Evolutionary conservation across 1,284 basidiomycete genomes (phyloP), one percentile per base, ranked within the genome.

Genomic region (Trichosporon sp.): DNA sequence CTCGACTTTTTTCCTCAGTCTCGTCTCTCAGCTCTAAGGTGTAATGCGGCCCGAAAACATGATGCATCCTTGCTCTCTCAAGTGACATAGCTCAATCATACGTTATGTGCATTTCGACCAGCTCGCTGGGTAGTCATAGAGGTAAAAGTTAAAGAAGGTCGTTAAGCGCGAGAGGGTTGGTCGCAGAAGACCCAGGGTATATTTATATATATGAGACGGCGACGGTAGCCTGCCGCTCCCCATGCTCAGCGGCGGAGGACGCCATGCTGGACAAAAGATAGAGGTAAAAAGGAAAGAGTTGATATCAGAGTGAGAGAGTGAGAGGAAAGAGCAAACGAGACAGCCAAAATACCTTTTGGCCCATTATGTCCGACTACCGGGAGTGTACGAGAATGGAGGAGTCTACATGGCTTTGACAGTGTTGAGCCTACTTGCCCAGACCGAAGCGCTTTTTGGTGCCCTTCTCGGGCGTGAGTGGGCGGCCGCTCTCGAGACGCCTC

Each of bases 401-500:
- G 56, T 60, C 56, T 60, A 60, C 56, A 31, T 18, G 64, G 29
- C 21, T 51, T 21, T 35, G 38, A 44, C 38, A 21, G 12, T 47
- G 47, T 9, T 21, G 34, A 32, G 65, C n/a, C 66, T 77, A 80
- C 71, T 80, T 81, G 74, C 81, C 81, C 51, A 82, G 75, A 68
- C 81, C 81, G 74, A 82, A 82, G 67, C 81, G 77, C 76, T 82
- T 82, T 75, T 80, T 80, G 73, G 81, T 83, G 56, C 80, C 82
- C 88, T 96, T 96, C 85, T 98, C 95, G 38, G 95, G 96, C 62
- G 95, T 98, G 81, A 96, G 86, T 72, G 95, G 93, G 77, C 95
- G 88, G 62, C 95, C 95, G 76, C 89, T 92, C 86, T 98, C 96
- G 82, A 98, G 89, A 80, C 92, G 90, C 84, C 93, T 88, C 89